Evolutionary conservation across 345 rosid species (phyloP), one percentile per base, ranked within the genome.

Genomic region (Citrus inodora): DNA sequence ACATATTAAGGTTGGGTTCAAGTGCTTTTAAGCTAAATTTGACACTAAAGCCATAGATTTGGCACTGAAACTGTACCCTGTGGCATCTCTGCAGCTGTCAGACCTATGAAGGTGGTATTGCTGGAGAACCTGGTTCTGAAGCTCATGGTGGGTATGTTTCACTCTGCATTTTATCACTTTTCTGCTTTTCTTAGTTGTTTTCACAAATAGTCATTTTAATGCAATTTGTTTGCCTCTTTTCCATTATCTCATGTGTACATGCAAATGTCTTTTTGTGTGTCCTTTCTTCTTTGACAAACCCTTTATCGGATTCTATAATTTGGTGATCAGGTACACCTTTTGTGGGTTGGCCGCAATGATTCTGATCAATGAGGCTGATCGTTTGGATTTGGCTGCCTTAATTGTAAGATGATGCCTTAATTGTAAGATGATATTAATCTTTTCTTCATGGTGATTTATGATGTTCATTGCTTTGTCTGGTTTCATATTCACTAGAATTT

Each of bases 71-170:
- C 60, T 74, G 64, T 14, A 73, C 71, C 58, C 75, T 64, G 25
- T 76, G 74, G 56, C 77, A 58, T 63, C 80, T 78, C 69, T 80
- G 82, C 90, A 92, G 98, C 83, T 96, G 97, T 87, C 99, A 96
- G 87, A 96, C 98, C 79, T 92, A 91, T 76, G 99, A 96, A 89
- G 99, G 99, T 80, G 99, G 99, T 66, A 92, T 96, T 84, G 90
- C 91, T 30, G 99, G 97, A 83, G 99, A 94, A 84, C 98, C 99
- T 69, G 95, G 95, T 80, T 88, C 94, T 73, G 99, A 96, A 90
- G 99, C 98, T 88, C 99, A 96, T 62, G 99, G 99, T 82, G 99
- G 99, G 99, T 96, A 94, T 78, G 97, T 83, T 79, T 76, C 80
- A 63, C 82, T 56, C 81, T 71, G 30, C 27, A n/a, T 27, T 79